These are phyloP conservation scores for Herpetomonas tarakana DNA, from an alignment of 208 protist genomes.

Conservation along the genomic window DNA sequence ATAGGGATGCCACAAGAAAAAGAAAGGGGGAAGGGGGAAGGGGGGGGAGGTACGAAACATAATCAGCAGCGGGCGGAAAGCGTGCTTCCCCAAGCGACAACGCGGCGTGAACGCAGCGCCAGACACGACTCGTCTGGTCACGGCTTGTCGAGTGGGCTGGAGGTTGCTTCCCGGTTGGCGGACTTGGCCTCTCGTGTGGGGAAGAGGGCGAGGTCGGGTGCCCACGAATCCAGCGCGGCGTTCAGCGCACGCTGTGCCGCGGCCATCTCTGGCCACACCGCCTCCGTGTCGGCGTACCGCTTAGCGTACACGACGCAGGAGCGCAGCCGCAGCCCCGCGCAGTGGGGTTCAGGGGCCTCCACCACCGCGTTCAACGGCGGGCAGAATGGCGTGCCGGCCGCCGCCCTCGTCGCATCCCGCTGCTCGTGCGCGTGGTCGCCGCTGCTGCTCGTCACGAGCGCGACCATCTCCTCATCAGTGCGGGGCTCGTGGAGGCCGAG, in stretches of 20 bases:
- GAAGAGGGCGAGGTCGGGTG: neutral
- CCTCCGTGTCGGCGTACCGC: conserved; percentile 15
- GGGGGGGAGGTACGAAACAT: too few relatives aligned
- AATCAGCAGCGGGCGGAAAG: too few relatives aligned
- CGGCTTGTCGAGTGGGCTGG: too few relatives aligned
- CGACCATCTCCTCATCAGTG: conserved; percentile 53
- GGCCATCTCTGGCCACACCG: conserved; percentile 31
- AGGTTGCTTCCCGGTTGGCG: too few relatives aligned
- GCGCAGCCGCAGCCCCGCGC: conserved; percentile 53
- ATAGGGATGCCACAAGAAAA: too few relatives aligned
- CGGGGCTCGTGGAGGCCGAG: conserved; percentile 63
- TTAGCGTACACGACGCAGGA: conserved; percentile 38
- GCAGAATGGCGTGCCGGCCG: neutral
- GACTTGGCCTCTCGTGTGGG: too few relatives aligned
- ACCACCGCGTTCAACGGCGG: conserved; percentile 16
- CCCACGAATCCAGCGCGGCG: conserved; percentile 28
- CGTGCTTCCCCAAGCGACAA: too few relatives aligned
- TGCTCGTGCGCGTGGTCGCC: neutral
- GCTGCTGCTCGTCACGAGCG: conserved; percentile 14
- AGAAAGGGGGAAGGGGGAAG: too few relatives aligned
- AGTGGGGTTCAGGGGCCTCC: conserved; percentile 67
- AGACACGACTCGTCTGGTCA: too few relatives aligned
- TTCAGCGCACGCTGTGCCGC: conserved; percentile 43
- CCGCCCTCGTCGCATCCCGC: neutral
- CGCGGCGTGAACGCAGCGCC: too few relatives aligned